Conservation (phyloP, 129 eudicot species). For the Ambrosia artemisiifolia region DNA sequence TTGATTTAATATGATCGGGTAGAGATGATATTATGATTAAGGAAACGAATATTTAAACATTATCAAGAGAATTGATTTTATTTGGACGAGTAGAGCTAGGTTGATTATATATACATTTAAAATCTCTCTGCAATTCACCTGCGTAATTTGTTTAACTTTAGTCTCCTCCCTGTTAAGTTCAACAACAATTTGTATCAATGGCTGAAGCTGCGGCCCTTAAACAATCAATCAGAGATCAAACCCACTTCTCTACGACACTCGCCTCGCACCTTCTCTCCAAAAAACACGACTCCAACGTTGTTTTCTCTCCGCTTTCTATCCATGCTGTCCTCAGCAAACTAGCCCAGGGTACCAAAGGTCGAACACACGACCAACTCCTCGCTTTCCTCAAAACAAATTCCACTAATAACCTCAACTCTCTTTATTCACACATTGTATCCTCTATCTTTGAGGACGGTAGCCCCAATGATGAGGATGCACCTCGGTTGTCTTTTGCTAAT, state of each 20-base stretch:
- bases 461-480: constrained; percentile 62
- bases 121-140: too few species aligned
- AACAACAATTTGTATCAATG: too few species aligned
- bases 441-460: constrained; percentile 57
- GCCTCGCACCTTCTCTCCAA: constrained; percentile 46
- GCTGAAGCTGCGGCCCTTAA: constrained; percentile 35
- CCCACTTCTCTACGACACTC: constrained; percentile 49
- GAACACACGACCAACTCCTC: constrained; percentile 54
- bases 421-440: constrained; percentile 50
- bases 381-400: constrained; percentile 51
- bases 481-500: constrained; percentile 53
- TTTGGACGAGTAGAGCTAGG: too few species aligned
- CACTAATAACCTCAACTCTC: constrained; percentile 42
- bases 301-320: constrained; percentile 74
- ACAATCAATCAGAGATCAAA: constrained; percentile 53
- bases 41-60: too few species aligned
- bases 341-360: constrained; percentile 62
- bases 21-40: too few species aligned
- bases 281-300: constrained; percentile 38
- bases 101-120: too few species aligned
- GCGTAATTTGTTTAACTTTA: too few species aligned
- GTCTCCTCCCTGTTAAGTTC: too few species aligned
- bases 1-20: too few species aligned
- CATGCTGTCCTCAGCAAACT: constrained; percentile 52
- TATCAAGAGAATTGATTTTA: too few species aligned